These are phyloP conservation scores for Lithospermum erythrorhizon DNA, from an alignment of 257 asterid species.

Conservation along the genomic window DNA sequence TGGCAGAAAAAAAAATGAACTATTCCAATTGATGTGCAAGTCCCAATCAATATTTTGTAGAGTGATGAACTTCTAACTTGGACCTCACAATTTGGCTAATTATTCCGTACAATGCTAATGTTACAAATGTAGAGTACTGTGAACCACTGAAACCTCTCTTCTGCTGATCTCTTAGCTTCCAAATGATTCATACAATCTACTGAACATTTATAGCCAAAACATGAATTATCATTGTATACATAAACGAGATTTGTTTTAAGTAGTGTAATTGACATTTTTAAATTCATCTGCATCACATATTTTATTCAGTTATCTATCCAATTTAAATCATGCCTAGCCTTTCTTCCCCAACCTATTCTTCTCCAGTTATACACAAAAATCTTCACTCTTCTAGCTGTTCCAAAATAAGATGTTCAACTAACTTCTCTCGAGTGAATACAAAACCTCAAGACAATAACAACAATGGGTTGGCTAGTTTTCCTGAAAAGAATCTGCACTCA, in stretches of 20 bases:
- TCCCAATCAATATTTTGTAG: no score
- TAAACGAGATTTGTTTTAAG: no score
- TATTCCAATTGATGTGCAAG: no score
- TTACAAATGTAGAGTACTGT: no score
- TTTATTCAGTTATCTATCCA: neutral
- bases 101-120: no score
- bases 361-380: constrained; percentile 8
- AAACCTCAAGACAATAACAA: constrained; percentile 5
- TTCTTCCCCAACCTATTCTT: constrained; percentile 12
- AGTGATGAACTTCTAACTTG: no score
- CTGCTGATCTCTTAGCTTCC: no score
- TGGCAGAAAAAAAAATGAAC: no score
- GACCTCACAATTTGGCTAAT: no score
- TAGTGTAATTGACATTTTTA: neutral
- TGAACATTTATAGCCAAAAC: no score
- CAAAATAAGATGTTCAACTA: constrained; percentile 22
- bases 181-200: no score
- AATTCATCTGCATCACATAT: neutral
- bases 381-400: neutral
- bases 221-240: neutral
- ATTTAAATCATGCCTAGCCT: constrained; percentile 19
- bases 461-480: constrained; percentile 28
- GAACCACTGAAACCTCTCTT: no score
- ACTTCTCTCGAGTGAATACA: neutral
- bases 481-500: constrained; percentile 25